phyloP scores from a whole-genome alignment of 2,329 filamentous ascomycete genomes.

The Neopestalotiopsis clavispora region DNA sequence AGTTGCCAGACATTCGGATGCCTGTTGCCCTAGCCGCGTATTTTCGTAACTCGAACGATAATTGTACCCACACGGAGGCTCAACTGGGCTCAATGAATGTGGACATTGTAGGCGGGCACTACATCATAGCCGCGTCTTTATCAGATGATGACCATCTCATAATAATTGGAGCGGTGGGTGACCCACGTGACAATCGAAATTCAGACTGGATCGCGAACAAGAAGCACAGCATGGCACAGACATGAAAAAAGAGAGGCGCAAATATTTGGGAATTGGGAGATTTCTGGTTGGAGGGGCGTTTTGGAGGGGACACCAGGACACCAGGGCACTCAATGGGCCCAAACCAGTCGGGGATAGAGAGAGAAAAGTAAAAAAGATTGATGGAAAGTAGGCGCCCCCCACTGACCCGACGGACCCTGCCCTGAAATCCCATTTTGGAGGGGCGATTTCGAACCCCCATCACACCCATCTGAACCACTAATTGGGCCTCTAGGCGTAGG shows the following conservation, averaged over 20 bases:
- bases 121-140: background rate
- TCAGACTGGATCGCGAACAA: background rate
- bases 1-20: background rate
- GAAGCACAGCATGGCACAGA: background rate
- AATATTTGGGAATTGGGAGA: background rate
- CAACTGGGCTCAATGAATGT: background rate
- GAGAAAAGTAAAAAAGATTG: background rate
- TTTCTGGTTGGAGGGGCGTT: background rate
- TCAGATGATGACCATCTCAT: background rate
- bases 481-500: no score
- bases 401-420: no score
- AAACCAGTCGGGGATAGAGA: background rate
- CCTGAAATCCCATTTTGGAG: no score
- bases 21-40: background rate
- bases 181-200: background rate
- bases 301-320: no score
- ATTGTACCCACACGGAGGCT: background rate
- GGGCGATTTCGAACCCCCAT: no score
- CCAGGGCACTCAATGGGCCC: background rate
- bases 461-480: no score
- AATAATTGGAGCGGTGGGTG: background rate
- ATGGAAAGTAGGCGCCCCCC: background rate
- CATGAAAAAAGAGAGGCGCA: background rate
- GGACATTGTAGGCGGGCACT: background rate
- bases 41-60: background rate